Evolutionary conservation across 208 protist species (phyloP).

Genomic region (Phytomonas francai): DNA sequence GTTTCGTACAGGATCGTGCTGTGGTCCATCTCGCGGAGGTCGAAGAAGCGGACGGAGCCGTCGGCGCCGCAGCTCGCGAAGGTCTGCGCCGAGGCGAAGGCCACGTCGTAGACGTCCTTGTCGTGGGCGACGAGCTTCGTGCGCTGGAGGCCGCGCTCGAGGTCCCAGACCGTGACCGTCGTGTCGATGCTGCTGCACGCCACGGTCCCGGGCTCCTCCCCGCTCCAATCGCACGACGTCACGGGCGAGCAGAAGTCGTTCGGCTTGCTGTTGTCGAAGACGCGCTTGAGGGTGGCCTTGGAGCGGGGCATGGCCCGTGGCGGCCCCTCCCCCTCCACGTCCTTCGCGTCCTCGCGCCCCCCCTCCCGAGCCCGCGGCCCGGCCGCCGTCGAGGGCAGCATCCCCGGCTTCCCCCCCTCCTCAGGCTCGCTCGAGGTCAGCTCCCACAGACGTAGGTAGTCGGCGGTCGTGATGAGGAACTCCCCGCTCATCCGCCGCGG

Average conservation of each 20-base stretch:
- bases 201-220: constrained; percentile 91
- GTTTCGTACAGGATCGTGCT: constrained; percentile 98
- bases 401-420: constrained; percentile 8
- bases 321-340: not conserved
- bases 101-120: constrained; percentile 99
- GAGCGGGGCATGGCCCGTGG: constrained; percentile 31
- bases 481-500: constrained; percentile 82
- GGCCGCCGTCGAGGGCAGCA: constrained; percentile 5
- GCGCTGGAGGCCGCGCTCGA: constrained; percentile 79
- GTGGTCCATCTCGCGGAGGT: constrained; percentile 96
- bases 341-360: not conserved
- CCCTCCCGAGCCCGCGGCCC: not conserved
- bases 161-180: constrained; percentile 98
- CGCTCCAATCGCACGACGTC: constrained; percentile 99
- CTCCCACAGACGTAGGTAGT: constrained; percentile 98
- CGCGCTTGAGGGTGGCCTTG: constrained; percentile 85
- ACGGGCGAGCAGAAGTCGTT: constrained; percentile 98
- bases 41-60: constrained; percentile 97
- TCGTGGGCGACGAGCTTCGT: constrained; percentile 99
- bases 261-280: constrained; percentile 72
- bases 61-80: constrained; percentile 98
- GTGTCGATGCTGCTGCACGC: constrained; percentile 98
- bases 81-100: constrained; percentile 92
- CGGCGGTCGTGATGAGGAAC: constrained; percentile 96
- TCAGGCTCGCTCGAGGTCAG: constrained; percentile 36